Evolutionary conservation across 768 basidiomycete genomes (phyloP), one percentile per base, ranked within the genome.

Genomic region (Terana coerulea): DNA sequence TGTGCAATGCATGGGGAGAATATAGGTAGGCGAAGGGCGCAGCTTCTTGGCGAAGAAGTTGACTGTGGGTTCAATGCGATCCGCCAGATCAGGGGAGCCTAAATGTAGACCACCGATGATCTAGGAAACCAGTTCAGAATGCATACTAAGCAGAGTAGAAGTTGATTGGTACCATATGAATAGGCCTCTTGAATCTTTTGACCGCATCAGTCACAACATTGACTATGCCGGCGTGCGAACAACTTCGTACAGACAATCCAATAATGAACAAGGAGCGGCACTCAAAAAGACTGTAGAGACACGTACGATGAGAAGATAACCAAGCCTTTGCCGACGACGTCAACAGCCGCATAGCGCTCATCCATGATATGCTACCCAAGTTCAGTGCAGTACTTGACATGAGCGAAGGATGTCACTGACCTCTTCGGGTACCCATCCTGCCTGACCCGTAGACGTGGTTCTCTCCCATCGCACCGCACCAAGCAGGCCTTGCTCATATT

Each of bases 1-100:
- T 2, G 86, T 81, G 59, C 91, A 93, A 63, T 93, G 91, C 82
- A 93, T 86, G 0, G 90, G 91, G 0, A 92, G 72, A 40, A 92
- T 67, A 56, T 85, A 91, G 1, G 73, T 75, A 1, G 88, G 88
- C 0, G 80, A 65, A 10, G 89, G 88, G 6, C 69, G 63, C 26
- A 91, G 67, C 47, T 75, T 60, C n/a, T 73, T 68, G 0, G 84
- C 75, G 29, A 93, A 68, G 65, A 88, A 91, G 11, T 84, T 67
- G 46, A 91, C 79, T 0, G 91, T 93, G 9, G 79, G 79, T 1
- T 72, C 72, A 48, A 91, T 81, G 41, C 88, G 82, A 21, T 75
- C 68, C 9, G 71, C 71, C 15, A 83, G 74, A 53, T 89, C 86
- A 0, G 84, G 75, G 6, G 83, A 79, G 0, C 84, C 88, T n/a